Conservation (phyloP, 805 yeast species). For the Hagleromyces aurorensis region DNA sequence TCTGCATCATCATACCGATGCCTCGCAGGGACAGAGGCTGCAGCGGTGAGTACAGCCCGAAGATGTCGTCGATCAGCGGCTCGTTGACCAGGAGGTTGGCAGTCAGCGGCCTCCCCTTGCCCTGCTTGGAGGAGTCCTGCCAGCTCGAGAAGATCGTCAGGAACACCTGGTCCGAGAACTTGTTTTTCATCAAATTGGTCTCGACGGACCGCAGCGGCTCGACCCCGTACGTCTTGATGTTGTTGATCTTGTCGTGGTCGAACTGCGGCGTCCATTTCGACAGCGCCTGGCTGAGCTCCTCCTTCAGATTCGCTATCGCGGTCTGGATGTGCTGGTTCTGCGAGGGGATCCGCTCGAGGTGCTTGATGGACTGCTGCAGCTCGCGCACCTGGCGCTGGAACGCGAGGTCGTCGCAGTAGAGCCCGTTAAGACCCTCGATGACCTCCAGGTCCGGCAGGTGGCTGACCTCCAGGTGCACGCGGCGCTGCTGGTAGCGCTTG, state of each 20-base stretch:
- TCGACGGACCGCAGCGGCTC: conserved; percentile 19
- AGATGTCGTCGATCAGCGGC: conserved; percentile 25
- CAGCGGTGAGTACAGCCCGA: conserved; percentile 27
- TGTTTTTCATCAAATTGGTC: conserved; percentile 23
- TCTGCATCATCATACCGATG: conserved; percentile 22
- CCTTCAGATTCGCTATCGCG: conserved; percentile 13
- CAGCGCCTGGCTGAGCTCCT: conserved; percentile 12
- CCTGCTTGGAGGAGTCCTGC: conserved; percentile 8
- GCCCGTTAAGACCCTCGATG: conserved; percentile 12
- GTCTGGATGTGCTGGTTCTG: conserved; percentile 7
- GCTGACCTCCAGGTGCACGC: too few species aligned
- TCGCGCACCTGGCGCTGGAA: conserved; percentile 11
- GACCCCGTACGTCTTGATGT: conserved; percentile 2
- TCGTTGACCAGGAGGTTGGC: conserved; percentile 11
- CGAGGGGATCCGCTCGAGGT: conserved; percentile 10
- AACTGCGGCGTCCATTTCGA: conserved; percentile 19
- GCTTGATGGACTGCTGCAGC: conserved; percentile 12
- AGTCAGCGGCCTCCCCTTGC: not conserved
- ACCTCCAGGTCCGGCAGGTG: not conserved
- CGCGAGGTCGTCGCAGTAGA: conserved; percentile 19
- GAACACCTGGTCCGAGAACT: conserved; percentile 18
- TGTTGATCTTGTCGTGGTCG: conserved; percentile 7
- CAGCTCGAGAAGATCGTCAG: conserved; percentile 20
- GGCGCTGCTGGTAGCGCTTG: conserved; percentile 2
- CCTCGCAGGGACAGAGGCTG: conserved; percentile 26